A percentile compares a stretch with the other conserved stretches of the same genome.
Conservation (phyloP, 257 asterid species). For the Gentiana dahurica region DNA sequence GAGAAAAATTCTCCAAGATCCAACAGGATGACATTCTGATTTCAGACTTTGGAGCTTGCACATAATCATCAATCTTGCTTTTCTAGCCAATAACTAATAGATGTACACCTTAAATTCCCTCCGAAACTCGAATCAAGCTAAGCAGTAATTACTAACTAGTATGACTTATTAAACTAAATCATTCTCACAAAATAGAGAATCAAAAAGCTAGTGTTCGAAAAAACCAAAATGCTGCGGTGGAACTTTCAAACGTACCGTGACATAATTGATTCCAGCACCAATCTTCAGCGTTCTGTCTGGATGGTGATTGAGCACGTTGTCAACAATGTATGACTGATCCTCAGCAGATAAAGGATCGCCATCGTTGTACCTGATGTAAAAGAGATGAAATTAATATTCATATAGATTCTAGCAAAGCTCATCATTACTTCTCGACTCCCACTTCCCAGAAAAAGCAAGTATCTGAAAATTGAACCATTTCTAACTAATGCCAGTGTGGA, state of each 20-base stretch:
- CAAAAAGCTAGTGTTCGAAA: too few relatives aligned
- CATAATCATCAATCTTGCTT: too few relatives aligned
- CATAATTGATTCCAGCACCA: conserved; percentile 66
- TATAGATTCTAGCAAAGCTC: not conserved
- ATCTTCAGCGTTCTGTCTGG: conserved; percentile 73
- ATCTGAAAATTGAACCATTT: not conserved
- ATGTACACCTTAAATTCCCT: too few relatives aligned
- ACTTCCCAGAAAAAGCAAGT: not conserved
- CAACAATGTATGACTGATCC: conserved; percentile 66
- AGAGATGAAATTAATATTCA: conserved; percentile 3
- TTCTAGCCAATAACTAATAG: too few relatives aligned
- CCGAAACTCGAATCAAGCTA: too few relatives aligned
- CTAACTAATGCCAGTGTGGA: not conserved
- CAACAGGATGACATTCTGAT: too few relatives aligned
- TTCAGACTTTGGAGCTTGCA: too few relatives aligned
- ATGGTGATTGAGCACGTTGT: conserved; percentile 67
- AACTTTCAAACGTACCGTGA: conserved; percentile 41
- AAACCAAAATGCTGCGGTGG: not conserved
- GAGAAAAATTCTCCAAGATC: too few relatives aligned
- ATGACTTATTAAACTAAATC: too few relatives aligned
- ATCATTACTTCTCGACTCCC: not conserved
- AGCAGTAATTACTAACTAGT: too few relatives aligned
- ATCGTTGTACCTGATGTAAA: conserved; percentile 58
- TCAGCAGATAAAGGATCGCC: conserved; percentile 74
- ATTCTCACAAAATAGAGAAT: too few relatives aligned